Evolutionary conservation across 352 stramenopile species (phyloP), one percentile per base, ranked within the genome.

Genomic region (Pythium diclinum): DNA sequence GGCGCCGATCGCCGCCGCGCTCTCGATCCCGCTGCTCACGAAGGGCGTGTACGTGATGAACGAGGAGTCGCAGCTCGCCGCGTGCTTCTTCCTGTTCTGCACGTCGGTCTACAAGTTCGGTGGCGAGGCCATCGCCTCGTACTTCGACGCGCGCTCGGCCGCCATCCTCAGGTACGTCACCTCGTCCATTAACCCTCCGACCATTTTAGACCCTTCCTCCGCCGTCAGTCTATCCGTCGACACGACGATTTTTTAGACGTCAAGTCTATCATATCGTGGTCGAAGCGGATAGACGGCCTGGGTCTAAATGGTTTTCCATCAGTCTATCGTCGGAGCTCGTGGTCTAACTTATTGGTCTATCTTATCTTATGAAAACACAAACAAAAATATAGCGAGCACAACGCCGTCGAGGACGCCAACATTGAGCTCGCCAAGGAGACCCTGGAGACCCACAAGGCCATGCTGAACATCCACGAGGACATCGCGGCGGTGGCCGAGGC

Each of bases 1-100:
- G 71, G 72, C 75, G 60, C 85, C 85, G 47, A 83, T 94, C 59
- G 75, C 82, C 49, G 80, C 75, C 48, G 85, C 85, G 34, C 71
- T 92, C 52, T 71, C 85, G 40, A 91, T 94, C 63, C 85, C 85
- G 47, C 65, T 76, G 36, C 78, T 94, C 67, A 89, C 79, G 71
- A 94, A 94, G 68, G 82, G 86, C 76, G 85, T 94, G 34, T 94
- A 94, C 75, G 83, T 92, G 67, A 71, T 94, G 61, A 92, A 92
- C 76, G 85, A 92, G 61, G 85, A 94, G 72, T 87, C 85, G 56
- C 85, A 94, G 73, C 69, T 94, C 49, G 83, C 78, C 21, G 89
- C 78, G 72, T 94, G 85, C 75, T 94, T 94, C 69, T 72, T 91
- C 67, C 81, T 94, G 54, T 92, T 94, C 72, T 85, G 81, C 69